Base-by-base conservation (phyloP, 495 filamentous ascomycete genomes). In the Margaritispora aquatica region DNA sequence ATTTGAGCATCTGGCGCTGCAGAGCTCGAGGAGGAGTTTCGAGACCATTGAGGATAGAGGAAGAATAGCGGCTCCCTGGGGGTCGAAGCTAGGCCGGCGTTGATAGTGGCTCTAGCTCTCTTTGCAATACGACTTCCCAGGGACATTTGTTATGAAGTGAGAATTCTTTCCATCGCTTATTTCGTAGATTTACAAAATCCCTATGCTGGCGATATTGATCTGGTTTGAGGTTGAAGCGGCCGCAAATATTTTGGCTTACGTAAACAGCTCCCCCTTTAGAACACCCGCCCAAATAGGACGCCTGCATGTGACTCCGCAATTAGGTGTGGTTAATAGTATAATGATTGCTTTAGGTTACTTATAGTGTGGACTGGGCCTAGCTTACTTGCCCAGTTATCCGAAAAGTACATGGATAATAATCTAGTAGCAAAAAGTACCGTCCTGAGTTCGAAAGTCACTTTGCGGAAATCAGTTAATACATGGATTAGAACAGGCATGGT, bases 61-160 rank as follows among this genome's bases (percentile, higher is more conserved):
- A 66, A 66, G 2, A 59, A 38, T 44, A 66, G 34, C 26, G 64
- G 64, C 49, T 66, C 61, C 58, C 61, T 61, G 54, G 64, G 60
- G 55, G 60, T 63, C 50, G 54, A 61, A 55, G 58, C 49, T 54
- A 57, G 57, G 55, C 41, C 57, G 52, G 60, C 57, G 31, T 26
- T 19, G 17, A 61, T n/a, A 57, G 58, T 27, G 26, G 50, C 54
- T 53, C 51, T 60, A 54, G 53, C 61, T 52, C 58, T 54, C 19
- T 44, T 51, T 53, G 34, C 23, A 31, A 66, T 56, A 55, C 60
- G 61, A 51, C 53, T 60, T 58, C 64, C 61, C 58, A 63, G 58
- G 58, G 61, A 66, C 64, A 66, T 66, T 55, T 51, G 64, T 54
- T 63, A 66, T 61, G 50, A 55, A 50, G 47, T 59, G 48, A 20